phyloP scores from a whole-genome alignment of 306 rosid genomes.

The Rosa rugosa region DNA sequence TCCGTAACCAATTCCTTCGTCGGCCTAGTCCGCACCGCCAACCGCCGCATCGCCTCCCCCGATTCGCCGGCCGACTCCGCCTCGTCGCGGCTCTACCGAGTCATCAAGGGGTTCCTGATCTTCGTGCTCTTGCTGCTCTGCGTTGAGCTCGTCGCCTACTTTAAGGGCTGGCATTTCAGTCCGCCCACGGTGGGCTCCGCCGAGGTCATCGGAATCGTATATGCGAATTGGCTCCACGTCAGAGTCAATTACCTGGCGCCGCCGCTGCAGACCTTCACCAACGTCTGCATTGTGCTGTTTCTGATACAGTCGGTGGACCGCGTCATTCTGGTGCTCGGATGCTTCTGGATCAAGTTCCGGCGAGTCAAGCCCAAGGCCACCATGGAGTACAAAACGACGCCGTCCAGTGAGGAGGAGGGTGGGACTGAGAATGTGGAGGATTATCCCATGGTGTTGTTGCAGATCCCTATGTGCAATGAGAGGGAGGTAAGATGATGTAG shows the following conservation, averaged over 20 bases:
- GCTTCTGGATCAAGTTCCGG: constrained; percentile 91
- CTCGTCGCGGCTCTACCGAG: constrained; percentile 70
- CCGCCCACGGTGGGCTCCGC: constrained; percentile 63
- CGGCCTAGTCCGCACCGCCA: constrained; percentile 59
- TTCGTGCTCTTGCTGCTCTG: constrained; percentile 55
- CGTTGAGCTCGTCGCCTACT: constrained; percentile 83
- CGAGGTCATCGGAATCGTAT: constrained; percentile 54
- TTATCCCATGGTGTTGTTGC: constrained; percentile 89
- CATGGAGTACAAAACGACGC: constrained; percentile 45
- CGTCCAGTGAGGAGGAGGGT: constrained; percentile 30
- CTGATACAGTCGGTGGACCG: constrained; percentile 91
- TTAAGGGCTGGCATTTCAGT: constrained; percentile 92
- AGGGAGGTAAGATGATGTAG: constrained; percentile 98
- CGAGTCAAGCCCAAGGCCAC: constrained; percentile 60
- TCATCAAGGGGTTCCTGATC: constrained; percentile 58
- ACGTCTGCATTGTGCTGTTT: constrained; percentile 72
- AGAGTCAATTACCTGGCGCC: constrained; percentile 80
- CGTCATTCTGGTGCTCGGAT: constrained; percentile 71
- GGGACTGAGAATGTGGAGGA: constrained; percentile 46
- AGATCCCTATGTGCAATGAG: constrained; percentile 99
- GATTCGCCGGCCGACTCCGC: constrained; percentile 55
- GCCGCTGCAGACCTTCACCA: constrained; percentile 75
- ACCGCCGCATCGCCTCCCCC: constrained; percentile 57
- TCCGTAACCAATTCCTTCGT: constrained; percentile 43
- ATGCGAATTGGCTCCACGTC: constrained; percentile 69